Evolutionary conservation across 192 early-diverging fungal genomes (phyloP).

Genomic region (Allomyces macrogynus): DNA sequence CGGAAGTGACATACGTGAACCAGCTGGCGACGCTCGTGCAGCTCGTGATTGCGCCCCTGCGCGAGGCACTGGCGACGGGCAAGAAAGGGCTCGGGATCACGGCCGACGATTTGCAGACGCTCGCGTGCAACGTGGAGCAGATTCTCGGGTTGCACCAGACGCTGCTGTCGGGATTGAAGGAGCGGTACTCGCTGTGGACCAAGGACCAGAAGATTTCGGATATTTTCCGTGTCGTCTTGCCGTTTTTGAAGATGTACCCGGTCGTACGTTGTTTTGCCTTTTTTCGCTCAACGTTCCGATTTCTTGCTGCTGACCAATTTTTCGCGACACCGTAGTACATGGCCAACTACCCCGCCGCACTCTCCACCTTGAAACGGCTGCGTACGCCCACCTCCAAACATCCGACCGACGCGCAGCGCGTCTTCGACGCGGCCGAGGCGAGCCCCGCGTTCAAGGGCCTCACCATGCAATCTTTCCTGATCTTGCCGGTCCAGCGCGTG

Average conservation of each 20-base stretch:
- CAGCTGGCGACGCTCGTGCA: background rate
- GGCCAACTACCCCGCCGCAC: conserved; percentile 27
- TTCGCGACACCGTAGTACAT: conserved; percentile 11
- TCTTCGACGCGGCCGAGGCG: conserved; percentile 16
- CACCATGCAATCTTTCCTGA: conserved; percentile 26
- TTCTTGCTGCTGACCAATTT: too few relatives aligned
- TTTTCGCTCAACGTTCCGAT: too few relatives aligned
- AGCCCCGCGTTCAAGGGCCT: conserved; percentile 22
- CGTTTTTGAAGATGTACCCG: conserved; percentile 30
- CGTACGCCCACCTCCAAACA: conserved; percentile 12
- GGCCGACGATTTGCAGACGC: background rate
- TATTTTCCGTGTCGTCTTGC: conserved; percentile 20
- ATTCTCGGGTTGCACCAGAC: background rate
- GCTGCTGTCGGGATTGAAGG: background rate
- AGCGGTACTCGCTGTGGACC: background rate
- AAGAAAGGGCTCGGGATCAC: background rate
- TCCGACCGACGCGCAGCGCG: conserved; percentile 14
- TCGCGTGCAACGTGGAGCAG: background rate
- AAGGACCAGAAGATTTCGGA: background rate
- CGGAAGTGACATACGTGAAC: background rate
- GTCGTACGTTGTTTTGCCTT: too few relatives aligned
- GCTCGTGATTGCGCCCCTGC: background rate
- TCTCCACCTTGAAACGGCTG: conserved; percentile 8
- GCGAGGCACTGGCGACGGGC: background rate
- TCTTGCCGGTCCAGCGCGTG: conserved; percentile 24